A percentile compares a stretch with the other conserved stretches of the same genome.
These are phyloP conservation scores for Epichloe elymi DNA, from an alignment of 2,329 filamentous ascomycete genomes.

Conservation along the genomic window DNA sequence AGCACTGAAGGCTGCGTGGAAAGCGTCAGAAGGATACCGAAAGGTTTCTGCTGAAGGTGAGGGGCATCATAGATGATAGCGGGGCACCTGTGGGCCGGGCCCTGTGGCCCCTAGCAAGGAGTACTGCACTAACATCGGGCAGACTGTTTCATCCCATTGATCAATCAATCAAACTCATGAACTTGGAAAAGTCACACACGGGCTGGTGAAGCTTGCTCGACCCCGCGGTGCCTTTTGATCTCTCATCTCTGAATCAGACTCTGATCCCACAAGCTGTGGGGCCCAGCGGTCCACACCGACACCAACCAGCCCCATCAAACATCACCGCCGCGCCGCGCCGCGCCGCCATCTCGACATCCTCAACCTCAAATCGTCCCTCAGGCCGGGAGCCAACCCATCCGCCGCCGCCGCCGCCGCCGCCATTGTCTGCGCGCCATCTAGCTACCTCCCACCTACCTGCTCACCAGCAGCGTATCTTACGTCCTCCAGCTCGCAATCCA, in stretches of 20 bases:
- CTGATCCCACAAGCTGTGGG: background rate
- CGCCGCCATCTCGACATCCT: background rate
- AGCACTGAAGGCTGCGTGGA: slow-evolving; percentile 3
- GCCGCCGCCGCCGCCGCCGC: background rate
- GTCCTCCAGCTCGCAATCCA: slow-evolving; percentile 8
- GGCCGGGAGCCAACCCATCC: background rate
- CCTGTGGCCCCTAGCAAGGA: accelerated
- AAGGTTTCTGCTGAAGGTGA: background rate
- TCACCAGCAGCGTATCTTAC: background rate
- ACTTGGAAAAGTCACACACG: no score
- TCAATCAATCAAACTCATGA: no score
- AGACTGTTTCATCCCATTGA: no score
- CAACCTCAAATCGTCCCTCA: background rate
- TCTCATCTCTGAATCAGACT: no score
- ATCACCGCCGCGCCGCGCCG: no score
- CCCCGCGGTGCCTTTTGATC: background rate
- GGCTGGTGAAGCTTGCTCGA: background rate
- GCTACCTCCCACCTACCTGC: background rate
- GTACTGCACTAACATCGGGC: no score
- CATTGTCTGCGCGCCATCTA: background rate
- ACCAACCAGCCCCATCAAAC: no score
- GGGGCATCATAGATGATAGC: background rate
- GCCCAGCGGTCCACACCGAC: no score
- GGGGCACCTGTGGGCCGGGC: no score
- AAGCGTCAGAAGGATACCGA: slow-evolving; percentile 7